Evolutionary conservation across 1,139 yeast species (phyloP).

Genomic region (Candida mesenterica): DNA sequence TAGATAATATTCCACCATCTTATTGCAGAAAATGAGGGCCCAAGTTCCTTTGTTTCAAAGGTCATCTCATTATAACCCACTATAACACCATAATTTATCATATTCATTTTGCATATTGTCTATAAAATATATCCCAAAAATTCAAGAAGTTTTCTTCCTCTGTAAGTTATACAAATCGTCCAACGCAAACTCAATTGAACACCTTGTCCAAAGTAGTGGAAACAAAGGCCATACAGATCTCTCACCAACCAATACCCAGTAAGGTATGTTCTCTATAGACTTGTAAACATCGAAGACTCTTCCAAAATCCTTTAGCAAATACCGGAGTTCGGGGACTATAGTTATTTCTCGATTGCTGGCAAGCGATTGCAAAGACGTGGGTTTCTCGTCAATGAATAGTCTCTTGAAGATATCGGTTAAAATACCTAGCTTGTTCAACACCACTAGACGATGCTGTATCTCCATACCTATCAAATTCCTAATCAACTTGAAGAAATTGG

Average conservation of each 20-base stretch:
- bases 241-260: slow-evolving; percentile 91
- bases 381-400: slow-evolving; percentile 85
- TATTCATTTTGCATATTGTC: background rate
- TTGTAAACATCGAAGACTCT: slow-evolving; percentile 74
- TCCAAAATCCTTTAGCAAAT: slow-evolving; percentile 65
- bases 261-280: slow-evolving; percentile 69
- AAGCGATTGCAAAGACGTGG: slow-evolving; percentile 57
- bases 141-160: slow-evolving; percentile 15
- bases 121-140: no score
- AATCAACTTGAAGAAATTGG: slow-evolving; percentile 33
- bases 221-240: slow-evolving; percentile 91
- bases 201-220: slow-evolving; percentile 82
- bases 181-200: slow-evolving; percentile 85
- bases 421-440: slow-evolving; percentile 75
- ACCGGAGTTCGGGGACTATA: slow-evolving; percentile 82
- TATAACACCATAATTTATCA: no score
- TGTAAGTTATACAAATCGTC: slow-evolving; percentile 68
- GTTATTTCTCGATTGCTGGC: slow-evolving; percentile 69
- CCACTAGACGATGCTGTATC: slow-evolving; percentile 78
- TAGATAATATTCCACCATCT: no score
- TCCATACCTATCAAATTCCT: slow-evolving; percentile 53
- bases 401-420: slow-evolving; percentile 70
- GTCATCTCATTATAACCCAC: no score
- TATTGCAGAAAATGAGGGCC: no score
- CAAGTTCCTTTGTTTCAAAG: no score